Conservation (phyloP, 208 protist genomes). For the Tritrichomonas foetus region DNA sequence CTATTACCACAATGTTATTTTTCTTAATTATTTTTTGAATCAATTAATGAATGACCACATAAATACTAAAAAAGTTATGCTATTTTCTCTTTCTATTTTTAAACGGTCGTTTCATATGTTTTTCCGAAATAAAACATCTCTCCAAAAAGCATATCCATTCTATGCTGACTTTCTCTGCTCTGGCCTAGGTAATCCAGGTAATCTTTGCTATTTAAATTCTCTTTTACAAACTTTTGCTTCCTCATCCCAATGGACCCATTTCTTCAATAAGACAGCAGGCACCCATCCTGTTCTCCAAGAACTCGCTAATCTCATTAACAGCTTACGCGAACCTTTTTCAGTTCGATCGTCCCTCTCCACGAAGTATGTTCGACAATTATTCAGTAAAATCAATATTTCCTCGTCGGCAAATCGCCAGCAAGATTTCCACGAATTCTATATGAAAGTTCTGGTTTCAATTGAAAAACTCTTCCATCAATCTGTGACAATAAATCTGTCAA, state of each 20-base stretch:
- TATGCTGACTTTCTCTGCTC: neutral
- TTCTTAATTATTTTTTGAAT: too few species aligned
- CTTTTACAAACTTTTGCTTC: constrained; percentile 3
- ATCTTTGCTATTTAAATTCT: constrained; percentile 19
- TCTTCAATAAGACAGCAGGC: neutral
- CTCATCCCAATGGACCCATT: neutral
- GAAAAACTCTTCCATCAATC: neutral
- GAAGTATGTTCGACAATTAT: neutral
- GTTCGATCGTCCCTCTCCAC: neutral
- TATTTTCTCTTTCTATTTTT: too few species aligned
- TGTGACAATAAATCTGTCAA: neutral
- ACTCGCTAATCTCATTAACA: neutral
- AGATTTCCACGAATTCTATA: constrained; percentile 34
- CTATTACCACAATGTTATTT: too few species aligned
- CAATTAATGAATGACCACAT: too few species aligned
- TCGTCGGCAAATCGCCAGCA: neutral
- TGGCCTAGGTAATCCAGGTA: constrained; percentile 19
- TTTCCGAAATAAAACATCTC: neutral
- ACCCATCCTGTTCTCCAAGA: neutral
- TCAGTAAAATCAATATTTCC: neutral
- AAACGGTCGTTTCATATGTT: neutral
- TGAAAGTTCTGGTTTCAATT: neutral
- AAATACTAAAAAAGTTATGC: too few species aligned
- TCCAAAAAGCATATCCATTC: neutral
- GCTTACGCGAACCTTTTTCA: neutral